Conservation (phyloP, 2,329 filamentous ascomycete genomes). For the Nothopassalora personata region DNA sequence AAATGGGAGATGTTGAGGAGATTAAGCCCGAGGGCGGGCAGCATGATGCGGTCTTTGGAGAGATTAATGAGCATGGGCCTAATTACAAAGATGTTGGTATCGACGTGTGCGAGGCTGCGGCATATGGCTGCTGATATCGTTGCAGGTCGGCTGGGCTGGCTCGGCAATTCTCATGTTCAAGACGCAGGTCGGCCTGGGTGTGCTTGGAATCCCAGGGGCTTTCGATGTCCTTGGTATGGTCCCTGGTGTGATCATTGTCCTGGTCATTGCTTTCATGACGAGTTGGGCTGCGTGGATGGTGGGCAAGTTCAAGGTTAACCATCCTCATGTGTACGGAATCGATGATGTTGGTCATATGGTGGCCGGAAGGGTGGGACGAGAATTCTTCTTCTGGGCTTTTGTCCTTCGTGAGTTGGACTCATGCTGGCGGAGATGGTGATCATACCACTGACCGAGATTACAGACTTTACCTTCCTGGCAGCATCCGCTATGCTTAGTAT, state of each 20-base stretch:
- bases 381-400: conserved; percentile 38
- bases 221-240: conserved; percentile 42
- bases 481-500: conserved; percentile 35
- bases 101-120: not conserved
- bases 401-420: conserved; percentile 5
- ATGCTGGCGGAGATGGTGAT: not conserved
- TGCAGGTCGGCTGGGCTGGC: conserved; percentile 38
- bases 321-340: conserved; percentile 53
- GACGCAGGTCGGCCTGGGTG: conserved; percentile 41
- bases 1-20: conserved; percentile 16
- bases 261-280: conserved; percentile 39
- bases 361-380: conserved; percentile 49
- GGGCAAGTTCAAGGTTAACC: conserved; percentile 48
- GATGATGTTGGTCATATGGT: conserved; percentile 52
- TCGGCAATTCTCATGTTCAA: conserved; percentile 44
- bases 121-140: not conserved
- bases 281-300: conserved; percentile 48
- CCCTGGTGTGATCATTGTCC: conserved; percentile 43
- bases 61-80: conserved; percentile 12
- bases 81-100: conserved; percentile 27
- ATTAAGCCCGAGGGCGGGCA: conserved; percentile 1
- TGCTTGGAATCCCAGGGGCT: conserved; percentile 44
- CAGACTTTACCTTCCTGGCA: conserved; percentile 26
- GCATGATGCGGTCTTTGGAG: conserved; percentile 15
- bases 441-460: not conserved